A percentile compares a stretch with the other conserved stretches of the same genome.
Conservation (phyloP, 306 rosid species). For the Sindora glabra region DNA sequence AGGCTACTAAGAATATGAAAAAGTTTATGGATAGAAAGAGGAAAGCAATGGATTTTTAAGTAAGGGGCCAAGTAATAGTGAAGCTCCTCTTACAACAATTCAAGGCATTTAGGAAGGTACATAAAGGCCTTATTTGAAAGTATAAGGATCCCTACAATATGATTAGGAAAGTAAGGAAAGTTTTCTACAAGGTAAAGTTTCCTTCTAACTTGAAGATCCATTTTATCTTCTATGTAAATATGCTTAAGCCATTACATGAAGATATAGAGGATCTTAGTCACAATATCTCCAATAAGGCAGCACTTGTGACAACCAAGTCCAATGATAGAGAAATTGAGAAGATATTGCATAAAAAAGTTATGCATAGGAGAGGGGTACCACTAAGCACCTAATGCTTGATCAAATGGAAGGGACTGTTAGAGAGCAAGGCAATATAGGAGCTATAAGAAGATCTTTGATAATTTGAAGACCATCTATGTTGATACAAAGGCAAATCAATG, state of each 20-base stretch:
- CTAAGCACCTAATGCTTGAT: not conserved
- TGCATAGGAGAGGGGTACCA: not conserved
- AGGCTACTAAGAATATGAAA: too few relatives aligned
- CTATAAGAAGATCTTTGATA: not conserved
- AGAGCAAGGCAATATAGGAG: not conserved
- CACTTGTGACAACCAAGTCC: not conserved
- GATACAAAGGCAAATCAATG: not conserved
- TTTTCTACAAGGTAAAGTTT: not conserved
- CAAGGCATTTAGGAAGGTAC: too few relatives aligned
- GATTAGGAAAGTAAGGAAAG: not conserved
- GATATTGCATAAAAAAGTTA: not conserved
- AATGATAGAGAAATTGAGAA: not conserved
- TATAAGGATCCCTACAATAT: too few relatives aligned
- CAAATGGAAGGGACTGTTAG: not conserved
- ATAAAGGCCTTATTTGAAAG: too few relatives aligned
- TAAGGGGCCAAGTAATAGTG: too few relatives aligned
- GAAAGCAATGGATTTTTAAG: too few relatives aligned
- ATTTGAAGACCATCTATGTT: not conserved
- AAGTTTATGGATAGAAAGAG: too few relatives aligned
- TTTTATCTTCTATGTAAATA: not conserved
- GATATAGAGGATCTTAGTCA: not conserved
- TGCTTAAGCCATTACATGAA: not conserved
- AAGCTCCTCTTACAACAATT: too few relatives aligned
- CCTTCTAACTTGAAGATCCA: not conserved
- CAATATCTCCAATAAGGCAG: not conserved